A percentile compares a stretch with the other conserved stretches of the same genome.
phyloP scores from a whole-genome alignment of 2,329 filamentous ascomycete species.

The Periconia digitata region DNA sequence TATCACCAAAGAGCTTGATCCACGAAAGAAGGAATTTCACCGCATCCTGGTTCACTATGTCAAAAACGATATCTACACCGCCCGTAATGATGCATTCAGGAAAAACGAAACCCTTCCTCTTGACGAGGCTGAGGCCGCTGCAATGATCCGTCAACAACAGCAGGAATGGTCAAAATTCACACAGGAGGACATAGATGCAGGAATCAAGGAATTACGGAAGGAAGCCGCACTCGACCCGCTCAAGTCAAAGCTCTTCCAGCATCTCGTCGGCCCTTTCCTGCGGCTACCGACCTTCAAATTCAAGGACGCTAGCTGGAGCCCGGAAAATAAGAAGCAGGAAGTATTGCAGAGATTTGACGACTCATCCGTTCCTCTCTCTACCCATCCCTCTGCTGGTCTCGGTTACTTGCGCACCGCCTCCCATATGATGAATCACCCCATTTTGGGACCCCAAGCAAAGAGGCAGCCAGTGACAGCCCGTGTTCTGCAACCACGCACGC shows the following conservation, averaged over 20 bases:
- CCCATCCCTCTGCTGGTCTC: slow-evolving; percentile 66
- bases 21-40: slow-evolving; percentile 36
- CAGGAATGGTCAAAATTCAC: slow-evolving; percentile 31
- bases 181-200: slow-evolving; percentile 22
- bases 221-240: slow-evolving; percentile 51
- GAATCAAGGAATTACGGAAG: slow-evolving; percentile 46
- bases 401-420: slow-evolving; percentile 61
- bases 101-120: slow-evolving; percentile 19
- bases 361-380: slow-evolving; percentile 53
- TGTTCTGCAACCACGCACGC: slow-evolving; percentile 49
- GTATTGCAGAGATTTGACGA: slow-evolving; percentile 27
- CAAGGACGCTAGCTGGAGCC: slow-evolving; percentile 21
- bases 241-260: slow-evolving; percentile 52
- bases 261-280: slow-evolving; percentile 57
- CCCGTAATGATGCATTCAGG: slow-evolving; percentile 22
- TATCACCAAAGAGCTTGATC: slow-evolving; percentile 47
- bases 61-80: slow-evolving; percentile 35
- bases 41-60: slow-evolving; percentile 31
- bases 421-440: slow-evolving; percentile 60
- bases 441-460: slow-evolving; percentile 59
- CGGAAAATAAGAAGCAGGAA: slow-evolving; percentile 32
- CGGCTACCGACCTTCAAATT: slow-evolving; percentile 53
- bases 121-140: slow-evolving; percentile 26
- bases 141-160: slow-evolving; percentile 19
- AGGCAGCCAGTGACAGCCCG: slow-evolving; percentile 59